Evolutionary conservation across 2,329 filamentous ascomycete genomes (phyloP).

Genomic region (Xylaria sp.): DNA sequence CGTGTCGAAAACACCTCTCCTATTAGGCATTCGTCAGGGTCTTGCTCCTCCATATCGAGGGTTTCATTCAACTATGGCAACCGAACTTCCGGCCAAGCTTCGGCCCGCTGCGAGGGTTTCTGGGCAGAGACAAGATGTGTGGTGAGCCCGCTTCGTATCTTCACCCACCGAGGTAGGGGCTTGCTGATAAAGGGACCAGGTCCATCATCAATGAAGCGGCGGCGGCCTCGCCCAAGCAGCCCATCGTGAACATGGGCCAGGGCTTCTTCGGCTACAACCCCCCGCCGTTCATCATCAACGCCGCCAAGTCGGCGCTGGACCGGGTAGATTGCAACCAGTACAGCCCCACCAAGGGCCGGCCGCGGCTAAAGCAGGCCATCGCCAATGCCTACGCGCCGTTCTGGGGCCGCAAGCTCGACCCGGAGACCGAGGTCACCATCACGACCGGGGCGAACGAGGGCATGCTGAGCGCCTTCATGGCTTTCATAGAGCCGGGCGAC

Average conservation of each 20-base stretch:
- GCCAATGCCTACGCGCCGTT: conserved; percentile 89
- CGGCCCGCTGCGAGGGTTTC: conserved; percentile 55
- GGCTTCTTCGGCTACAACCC: conserved; percentile 93
- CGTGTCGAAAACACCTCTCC: conserved; percentile 1
- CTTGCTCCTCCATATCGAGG: conserved; percentile 15
- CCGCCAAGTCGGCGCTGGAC: conserved; percentile 86
- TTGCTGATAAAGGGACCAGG: conserved; percentile 43
- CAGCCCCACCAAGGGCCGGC: conserved; percentile 90
- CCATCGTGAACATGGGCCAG: conserved; percentile 67
- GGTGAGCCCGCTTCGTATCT: conserved; percentile 40
- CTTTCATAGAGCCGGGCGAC: conserved; percentile 89
- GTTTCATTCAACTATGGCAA: conserved; percentile 43
- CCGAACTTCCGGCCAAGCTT: conserved; percentile 46
- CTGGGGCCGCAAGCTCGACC: conserved; percentile 80
- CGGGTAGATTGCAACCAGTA: conserved; percentile 98
- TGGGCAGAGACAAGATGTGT: conserved; percentile 55
- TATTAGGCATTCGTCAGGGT: not conserved
- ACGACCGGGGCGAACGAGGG: conserved; percentile 90
- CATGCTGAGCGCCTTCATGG: conserved; percentile 98
- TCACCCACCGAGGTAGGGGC: not conserved
- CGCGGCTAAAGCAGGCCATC: conserved; percentile 88
- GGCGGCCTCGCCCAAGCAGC: conserved; percentile 63
- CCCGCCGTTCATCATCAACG: conserved; percentile 85
- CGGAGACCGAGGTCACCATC: conserved; percentile 91
- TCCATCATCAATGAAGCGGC: conserved; percentile 69